Percentiles rank a stretch among this genome's conserved stretches.
Evolutionary conservation across 257 asterid genomes (phyloP).

Genomic region (Solanum clarkiae): DNA sequence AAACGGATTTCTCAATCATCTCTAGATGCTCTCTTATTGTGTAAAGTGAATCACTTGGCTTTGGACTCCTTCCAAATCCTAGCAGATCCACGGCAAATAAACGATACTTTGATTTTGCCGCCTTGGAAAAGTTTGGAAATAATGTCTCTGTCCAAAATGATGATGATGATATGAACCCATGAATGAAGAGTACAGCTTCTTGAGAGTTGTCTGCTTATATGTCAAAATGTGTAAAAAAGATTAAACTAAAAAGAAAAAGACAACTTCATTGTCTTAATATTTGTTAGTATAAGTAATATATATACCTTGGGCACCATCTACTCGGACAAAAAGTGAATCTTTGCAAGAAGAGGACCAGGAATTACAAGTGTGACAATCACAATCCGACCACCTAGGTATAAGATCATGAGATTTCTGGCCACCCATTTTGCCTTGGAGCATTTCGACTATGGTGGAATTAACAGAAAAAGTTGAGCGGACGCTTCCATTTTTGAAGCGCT

Average conservation of each 20-base stretch:
- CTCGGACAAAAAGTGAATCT: conserved; percentile 57
- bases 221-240: not conserved
- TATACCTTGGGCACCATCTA: conserved; percentile 61
- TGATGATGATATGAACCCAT: conserved; percentile 88
- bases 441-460: conserved; percentile 56
- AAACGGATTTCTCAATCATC: conserved; percentile 76
- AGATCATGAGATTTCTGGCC: conserved; percentile 15
- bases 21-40: conserved; percentile 79
- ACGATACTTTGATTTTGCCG: conserved; percentile 59
- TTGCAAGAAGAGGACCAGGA: conserved; percentile 47
- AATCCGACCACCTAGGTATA: conserved; percentile 81
- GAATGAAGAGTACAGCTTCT: conserved; percentile 86
- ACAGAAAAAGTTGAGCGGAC: conserved; percentile 35
- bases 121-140: conserved; percentile 65
- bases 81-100: conserved; percentile 81
- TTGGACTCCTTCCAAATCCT: conserved; percentile 92
- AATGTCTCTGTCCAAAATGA: conserved; percentile 90
- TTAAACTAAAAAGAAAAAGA: not conserved
- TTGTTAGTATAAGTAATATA: not conserved
- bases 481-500: conserved; percentile 1
- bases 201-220: conserved; percentile 28
- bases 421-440: conserved; percentile 55
- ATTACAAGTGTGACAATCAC: conserved; percentile 70
- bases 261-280: not conserved
- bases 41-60: conserved; percentile 72